Evolutionary conservation across 2,329 filamentous ascomycete genomes (phyloP).

Genomic region (Alternaria consortialis): DNA sequence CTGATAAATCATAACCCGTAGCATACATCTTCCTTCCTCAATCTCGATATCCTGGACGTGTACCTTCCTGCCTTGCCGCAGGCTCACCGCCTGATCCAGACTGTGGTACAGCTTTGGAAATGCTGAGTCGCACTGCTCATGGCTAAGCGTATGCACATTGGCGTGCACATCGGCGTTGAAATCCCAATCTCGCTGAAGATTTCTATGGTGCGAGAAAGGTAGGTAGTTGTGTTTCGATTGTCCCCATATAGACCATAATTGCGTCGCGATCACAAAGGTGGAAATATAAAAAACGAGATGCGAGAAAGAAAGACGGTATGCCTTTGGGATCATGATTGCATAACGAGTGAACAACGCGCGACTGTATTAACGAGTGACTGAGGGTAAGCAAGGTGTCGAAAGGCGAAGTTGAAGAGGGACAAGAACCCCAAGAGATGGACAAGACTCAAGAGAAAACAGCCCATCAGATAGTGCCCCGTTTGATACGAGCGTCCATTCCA

Average conservation of each 20-base stretch:
- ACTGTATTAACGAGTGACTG: conserved; percentile 12
- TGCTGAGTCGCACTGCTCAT: conserved; percentile 44
- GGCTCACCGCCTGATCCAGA: conserved; percentile 36
- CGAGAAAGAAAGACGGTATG: conserved; percentile 36
- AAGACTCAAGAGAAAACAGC: conserved; percentile 26
- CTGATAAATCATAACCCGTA: conserved; percentile 41
- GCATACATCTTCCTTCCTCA: conserved; percentile 42
- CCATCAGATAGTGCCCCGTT: conserved; percentile 15
- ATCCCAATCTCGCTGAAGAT: conserved; percentile 25
- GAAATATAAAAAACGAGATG: conserved; percentile 43
- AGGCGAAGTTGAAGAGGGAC: conserved; percentile 17
- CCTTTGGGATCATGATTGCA: conserved; percentile 46
- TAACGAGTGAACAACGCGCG: conserved; percentile 30
- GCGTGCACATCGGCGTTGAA: conserved; percentile 44
- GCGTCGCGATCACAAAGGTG: conserved; percentile 40
- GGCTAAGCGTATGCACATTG: conserved; percentile 44
- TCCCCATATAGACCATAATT: conserved; percentile 42
- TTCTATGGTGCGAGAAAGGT: conserved; percentile 10
- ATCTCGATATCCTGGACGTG: conserved; percentile 42
- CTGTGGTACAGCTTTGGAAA: conserved; percentile 46
- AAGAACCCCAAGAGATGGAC: conserved; percentile 29
- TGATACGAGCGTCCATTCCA: conserved; percentile 21
- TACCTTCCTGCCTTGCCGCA: conserved; percentile 39
- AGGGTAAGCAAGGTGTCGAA: conserved; percentile 14
- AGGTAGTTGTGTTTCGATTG: conserved; percentile 32